phyloP scores from a whole-genome alignment of 768 basidiomycete genomes.

The Flagelloscypha sp. region DNA sequence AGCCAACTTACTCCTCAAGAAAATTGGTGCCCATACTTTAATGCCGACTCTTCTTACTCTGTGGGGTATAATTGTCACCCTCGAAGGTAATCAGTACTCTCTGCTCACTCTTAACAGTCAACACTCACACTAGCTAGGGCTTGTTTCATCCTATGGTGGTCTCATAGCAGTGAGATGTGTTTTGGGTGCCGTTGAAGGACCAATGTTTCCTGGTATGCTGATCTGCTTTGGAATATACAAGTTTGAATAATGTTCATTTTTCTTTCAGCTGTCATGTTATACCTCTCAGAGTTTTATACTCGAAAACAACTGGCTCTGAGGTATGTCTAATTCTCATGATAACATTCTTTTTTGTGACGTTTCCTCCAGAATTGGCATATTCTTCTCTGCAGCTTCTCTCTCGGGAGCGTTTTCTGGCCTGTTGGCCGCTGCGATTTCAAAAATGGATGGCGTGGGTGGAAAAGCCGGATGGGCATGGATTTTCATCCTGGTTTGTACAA shows the following conservation, averaged over 20 bases:
- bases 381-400: constrained; percentile 32
- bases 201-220: constrained; percentile 31
- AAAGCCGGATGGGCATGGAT: constrained; percentile 58
- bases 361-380: constrained; percentile 25
- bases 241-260: too few relatives aligned
- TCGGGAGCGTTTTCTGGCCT: constrained; percentile 59
- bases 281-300: constrained; percentile 32
- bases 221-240: too few relatives aligned
- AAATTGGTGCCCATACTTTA: constrained; percentile 39
- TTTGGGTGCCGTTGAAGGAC: constrained; percentile 46
- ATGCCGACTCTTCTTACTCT: constrained; percentile 38
- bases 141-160: constrained; percentile 37
- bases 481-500: constrained; percentile 35
- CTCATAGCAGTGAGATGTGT: constrained; percentile 43
- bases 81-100: constrained; percentile 29
- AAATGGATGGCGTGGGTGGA: constrained; percentile 45
- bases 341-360: not conserved
- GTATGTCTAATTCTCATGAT: constrained; percentile 10
- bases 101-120: not conserved
- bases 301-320: constrained; percentile 24
- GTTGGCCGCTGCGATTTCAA: constrained; percentile 49
- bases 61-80: constrained; percentile 42
- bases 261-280: too few relatives aligned
- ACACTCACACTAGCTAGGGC: constrained; percentile 20
- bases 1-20: constrained; percentile 37